Percentiles rank a stretch among this genome's conserved stretches.
These are phyloP conservation scores for Colletotrichum sp. DNA, from an alignment of 2,329 filamentous ascomycete genomes.

Conservation along the genomic window DNA sequence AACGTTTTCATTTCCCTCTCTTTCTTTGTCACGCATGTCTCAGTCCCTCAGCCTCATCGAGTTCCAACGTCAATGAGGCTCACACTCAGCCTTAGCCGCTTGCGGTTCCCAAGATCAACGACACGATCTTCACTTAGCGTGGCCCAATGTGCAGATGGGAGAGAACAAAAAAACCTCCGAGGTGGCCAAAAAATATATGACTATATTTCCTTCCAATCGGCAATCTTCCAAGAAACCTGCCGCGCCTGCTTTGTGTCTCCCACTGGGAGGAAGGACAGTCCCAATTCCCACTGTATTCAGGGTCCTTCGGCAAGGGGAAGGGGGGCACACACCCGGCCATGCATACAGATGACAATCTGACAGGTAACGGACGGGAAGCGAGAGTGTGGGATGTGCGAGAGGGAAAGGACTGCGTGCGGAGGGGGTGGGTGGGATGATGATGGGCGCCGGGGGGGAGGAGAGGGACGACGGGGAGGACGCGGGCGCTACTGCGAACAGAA, in stretches of 20 bases:
- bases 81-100: neutral
- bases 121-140: neutral
- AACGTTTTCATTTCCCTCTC: neutral
- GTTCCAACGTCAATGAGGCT: conserved; percentile 1
- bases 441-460: neutral
- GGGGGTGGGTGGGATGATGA: neutral
- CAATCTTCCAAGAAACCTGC: neutral
- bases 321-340: neutral
- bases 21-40: neutral
- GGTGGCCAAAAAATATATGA: neutral
- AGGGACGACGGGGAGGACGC: neutral
- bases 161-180: neutral
- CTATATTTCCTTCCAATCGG: conserved; percentile 12
- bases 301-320: neutral
- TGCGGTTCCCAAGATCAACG: neutral
- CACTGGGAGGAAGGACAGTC: neutral
- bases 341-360: neutral
- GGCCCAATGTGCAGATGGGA: neutral
- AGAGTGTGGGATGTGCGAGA: neutral
- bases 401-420: neutral
- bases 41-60: neutral
- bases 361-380: neutral
- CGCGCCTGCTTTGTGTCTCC: neutral
- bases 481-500: neutral
- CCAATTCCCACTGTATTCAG: neutral